phyloP scores from a whole-genome alignment of 768 basidiomycete genomes.

The Krasilnikovozyma curviuscula region DNA sequence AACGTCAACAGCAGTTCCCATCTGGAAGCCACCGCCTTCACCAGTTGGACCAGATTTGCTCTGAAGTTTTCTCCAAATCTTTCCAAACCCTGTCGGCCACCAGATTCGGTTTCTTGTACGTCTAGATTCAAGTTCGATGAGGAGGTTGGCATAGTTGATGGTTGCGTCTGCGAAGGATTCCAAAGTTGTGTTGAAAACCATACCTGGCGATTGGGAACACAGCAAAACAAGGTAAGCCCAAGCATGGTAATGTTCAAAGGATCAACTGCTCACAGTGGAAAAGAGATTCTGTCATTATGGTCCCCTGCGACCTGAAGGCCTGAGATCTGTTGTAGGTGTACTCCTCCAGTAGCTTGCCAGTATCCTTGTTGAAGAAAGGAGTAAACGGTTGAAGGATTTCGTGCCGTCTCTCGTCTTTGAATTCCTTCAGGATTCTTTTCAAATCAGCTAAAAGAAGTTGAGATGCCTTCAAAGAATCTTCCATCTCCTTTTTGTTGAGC shows the following conservation, averaged over 20 bases:
- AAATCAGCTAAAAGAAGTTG: too few species aligned
- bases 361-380: conserved; percentile 24
- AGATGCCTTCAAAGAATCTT: too few species aligned
- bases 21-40: not conserved
- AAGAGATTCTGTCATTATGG: too few species aligned
- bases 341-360: conserved; percentile 17
- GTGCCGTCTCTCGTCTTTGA: conserved; percentile 23
- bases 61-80: conserved; percentile 21
- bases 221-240: too few species aligned
- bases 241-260: too few species aligned
- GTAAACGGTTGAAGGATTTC: conserved; percentile 32
- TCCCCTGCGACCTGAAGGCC: too few species aligned
- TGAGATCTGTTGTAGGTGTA: too few species aligned
- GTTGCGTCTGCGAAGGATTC: conserved; percentile 26
- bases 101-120: conserved; percentile 32
- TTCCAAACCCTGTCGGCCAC: conserved; percentile 34
- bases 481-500: not conserved
- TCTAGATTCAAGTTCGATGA: conserved; percentile 28
- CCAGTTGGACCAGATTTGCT: not conserved
- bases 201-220: too few species aligned
- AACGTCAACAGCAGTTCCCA: not conserved
- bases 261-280: too few species aligned
- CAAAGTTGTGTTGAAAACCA: conserved; percentile 7
- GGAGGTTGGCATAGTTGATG: conserved; percentile 26
- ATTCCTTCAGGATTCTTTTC: conserved; percentile 15